phyloP scores from a whole-genome alignment of 2,329 filamentous ascomycete species.

The Aureobasidium sp. region DNA sequence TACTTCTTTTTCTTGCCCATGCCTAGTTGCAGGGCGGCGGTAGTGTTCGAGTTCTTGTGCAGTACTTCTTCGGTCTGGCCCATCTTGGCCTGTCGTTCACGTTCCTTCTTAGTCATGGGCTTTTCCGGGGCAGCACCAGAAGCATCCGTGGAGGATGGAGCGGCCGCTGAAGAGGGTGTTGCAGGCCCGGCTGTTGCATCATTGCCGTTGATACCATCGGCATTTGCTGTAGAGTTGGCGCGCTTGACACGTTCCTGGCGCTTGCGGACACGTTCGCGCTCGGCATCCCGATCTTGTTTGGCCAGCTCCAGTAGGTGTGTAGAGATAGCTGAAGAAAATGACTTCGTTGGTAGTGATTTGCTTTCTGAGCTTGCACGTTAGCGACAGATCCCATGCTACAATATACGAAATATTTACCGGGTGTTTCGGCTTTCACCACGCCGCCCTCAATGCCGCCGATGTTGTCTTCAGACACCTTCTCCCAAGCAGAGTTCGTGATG shows the following conservation, averaged over 20 bases:
- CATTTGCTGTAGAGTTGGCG: slow-evolving; percentile 18
- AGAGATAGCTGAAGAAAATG: slow-evolving; percentile 37
- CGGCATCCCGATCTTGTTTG: slow-evolving; percentile 58
- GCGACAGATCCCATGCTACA: background rate
- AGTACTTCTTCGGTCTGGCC: slow-evolving; percentile 65
- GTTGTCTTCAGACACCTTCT: slow-evolving; percentile 27
- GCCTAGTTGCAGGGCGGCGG: slow-evolving; percentile 68
- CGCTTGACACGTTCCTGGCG: slow-evolving; percentile 35
- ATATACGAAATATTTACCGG: background rate
- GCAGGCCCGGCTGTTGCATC: slow-evolving; percentile 20
- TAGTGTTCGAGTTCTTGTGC: slow-evolving; percentile 75
- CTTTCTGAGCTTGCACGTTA: slow-evolving; percentile 28
- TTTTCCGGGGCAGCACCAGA: slow-evolving; percentile 49
- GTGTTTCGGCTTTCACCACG: background rate
- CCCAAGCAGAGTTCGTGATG: slow-evolving; percentile 32
- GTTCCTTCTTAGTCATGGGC: slow-evolving; percentile 77
- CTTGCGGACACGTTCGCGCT: slow-evolving; percentile 53
- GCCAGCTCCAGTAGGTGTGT: slow-evolving; percentile 53
- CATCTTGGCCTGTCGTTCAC: slow-evolving; percentile 67
- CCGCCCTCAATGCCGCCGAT: background rate
- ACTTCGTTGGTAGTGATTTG: slow-evolving; percentile 41
- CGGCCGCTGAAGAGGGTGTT: slow-evolving; percentile 23
- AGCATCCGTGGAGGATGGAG: slow-evolving; percentile 30
- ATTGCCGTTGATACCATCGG: background rate
- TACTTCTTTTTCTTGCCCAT: slow-evolving; percentile 60